Evolutionary conservation across 345 rosid genomes (phyloP).

Genomic region (Eucalyptus camaldulensis): DNA sequence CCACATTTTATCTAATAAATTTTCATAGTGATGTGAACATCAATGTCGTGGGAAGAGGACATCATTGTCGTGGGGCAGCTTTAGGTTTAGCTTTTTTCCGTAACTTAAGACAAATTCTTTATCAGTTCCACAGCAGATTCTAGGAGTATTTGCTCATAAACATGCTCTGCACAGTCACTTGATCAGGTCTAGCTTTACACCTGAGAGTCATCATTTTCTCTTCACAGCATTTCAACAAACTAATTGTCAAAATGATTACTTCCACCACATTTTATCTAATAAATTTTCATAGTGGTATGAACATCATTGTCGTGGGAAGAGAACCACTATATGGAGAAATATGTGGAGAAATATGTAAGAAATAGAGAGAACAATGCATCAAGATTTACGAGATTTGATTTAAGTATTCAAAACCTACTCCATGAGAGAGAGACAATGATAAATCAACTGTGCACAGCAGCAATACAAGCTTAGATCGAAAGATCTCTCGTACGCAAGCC

Average conservation of each 20-base stretch:
- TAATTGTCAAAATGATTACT: neutral
- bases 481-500: neutral
- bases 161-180: neutral
- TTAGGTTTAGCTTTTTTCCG: neutral
- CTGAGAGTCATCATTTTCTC: neutral
- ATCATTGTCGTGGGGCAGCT: neutral
- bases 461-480: neutral
- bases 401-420: neutral
- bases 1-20: neutral
- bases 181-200: neutral
- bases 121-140: neutral
- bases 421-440: neutral
- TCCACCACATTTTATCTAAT: neutral
- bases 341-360: neutral
- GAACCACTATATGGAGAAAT: neutral
- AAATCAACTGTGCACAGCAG: neutral
- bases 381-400: neutral
- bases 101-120: neutral
- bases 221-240: neutral
- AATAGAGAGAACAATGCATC: neutral
- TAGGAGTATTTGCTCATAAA: neutral
- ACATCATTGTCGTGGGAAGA: neutral
- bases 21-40: no score
- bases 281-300: neutral
- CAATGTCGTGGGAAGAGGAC: no score